Percentiles rank a stretch among this genome's conserved stretches.
Evolutionary conservation across 805 yeast genomes (phyloP).

Genomic region (Vanderwaltozyma yarrowii): DNA sequence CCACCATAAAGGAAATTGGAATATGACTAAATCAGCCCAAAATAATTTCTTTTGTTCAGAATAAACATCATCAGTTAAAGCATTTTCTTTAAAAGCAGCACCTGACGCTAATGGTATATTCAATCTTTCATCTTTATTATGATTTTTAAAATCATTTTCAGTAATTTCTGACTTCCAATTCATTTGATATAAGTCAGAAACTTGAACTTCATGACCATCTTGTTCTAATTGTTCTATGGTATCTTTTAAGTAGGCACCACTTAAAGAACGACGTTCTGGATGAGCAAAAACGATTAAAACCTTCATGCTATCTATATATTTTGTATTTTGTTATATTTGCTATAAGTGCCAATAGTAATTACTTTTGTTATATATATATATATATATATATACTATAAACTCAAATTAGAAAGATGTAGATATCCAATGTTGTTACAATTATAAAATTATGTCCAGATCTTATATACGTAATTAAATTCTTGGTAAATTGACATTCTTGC

Average conservation of each 20-base stretch:
- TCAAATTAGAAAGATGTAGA: too few species aligned
- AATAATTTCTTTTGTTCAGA: slow-evolving; percentile 21
- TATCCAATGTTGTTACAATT: too few species aligned
- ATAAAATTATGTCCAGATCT: too few species aligned
- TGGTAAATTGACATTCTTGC: too few species aligned
- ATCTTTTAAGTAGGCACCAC: slow-evolving; percentile 6
- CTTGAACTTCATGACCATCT: slow-evolving; percentile 15
- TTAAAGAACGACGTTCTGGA: slow-evolving; percentile 14
- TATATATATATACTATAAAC: too few species aligned
- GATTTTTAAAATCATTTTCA: slow-evolving; percentile 9
- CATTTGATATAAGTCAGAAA: slow-evolving; percentile 14
- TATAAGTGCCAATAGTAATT: too few species aligned
- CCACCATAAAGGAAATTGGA: slow-evolving; percentile 28
- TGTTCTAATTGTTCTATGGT: slow-evolving; percentile 7
- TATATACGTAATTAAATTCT: too few species aligned
- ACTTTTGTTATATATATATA: too few species aligned
- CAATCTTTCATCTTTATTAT: slow-evolving; percentile 8
- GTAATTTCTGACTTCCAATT: slow-evolving; percentile 13
- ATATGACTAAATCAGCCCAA: slow-evolving; percentile 25
- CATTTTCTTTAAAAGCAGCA: slow-evolving; percentile 6
- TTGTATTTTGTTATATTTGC: too few species aligned
- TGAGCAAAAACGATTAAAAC: slow-evolving; percentile 17
- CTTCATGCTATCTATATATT: too few species aligned
- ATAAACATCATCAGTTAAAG: slow-evolving; percentile 22
- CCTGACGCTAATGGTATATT: slow-evolving; percentile 12